Evolutionary conservation across 2,329 filamentous ascomycete species (phyloP).

Genomic region (Nothophoma quercina): DNA sequence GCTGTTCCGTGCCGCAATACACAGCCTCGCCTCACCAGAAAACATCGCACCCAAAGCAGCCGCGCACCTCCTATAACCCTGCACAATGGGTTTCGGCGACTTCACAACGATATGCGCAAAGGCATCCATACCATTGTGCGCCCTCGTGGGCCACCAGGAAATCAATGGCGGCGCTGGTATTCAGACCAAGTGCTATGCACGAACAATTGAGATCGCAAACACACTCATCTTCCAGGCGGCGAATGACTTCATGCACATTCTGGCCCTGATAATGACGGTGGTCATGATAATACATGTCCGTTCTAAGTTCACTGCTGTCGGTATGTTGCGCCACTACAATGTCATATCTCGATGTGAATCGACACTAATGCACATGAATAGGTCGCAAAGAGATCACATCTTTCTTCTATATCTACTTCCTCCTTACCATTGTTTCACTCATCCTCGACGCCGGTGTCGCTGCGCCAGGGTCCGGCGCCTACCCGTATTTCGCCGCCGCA

Average conservation of each 20-base stretch:
- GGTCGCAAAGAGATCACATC: constrained; percentile 77
- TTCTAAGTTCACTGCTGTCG: constrained; percentile 97
- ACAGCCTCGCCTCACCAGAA: constrained; percentile 21
- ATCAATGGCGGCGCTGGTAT: constrained; percentile 77
- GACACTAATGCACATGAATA: constrained; percentile 41
- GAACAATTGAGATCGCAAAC: constrained; percentile 95
- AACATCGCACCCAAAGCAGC: constrained; percentile 7
- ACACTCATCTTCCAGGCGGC: constrained; percentile 98
- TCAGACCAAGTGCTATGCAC: constrained; percentile 88
- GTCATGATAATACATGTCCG: constrained; percentile 98
- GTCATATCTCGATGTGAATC: constrained; percentile 46
- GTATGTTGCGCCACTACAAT: constrained; percentile 70
- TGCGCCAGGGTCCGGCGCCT: constrained; percentile 79
- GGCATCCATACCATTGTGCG: constrained; percentile 86
- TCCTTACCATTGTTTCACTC: constrained; percentile 86
- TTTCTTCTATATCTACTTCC: constrained; percentile 97
- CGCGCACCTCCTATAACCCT: constrained; percentile 12
- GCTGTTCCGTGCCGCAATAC: constrained; percentile 17
- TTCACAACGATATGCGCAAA: constrained; percentile 86
- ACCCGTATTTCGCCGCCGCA: constrained; percentile 88
- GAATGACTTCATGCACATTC: constrained; percentile 89
- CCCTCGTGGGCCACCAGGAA: constrained; percentile 77
- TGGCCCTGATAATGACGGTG: constrained; percentile 88
- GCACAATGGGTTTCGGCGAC: constrained; percentile 82
- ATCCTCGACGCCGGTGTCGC: constrained; percentile 92